Percentiles rank a stretch among this genome's conserved stretches.
Evolutionary conservation across 345 rosid species (phyloP).

Genomic region (Brassica cretica): DNA sequence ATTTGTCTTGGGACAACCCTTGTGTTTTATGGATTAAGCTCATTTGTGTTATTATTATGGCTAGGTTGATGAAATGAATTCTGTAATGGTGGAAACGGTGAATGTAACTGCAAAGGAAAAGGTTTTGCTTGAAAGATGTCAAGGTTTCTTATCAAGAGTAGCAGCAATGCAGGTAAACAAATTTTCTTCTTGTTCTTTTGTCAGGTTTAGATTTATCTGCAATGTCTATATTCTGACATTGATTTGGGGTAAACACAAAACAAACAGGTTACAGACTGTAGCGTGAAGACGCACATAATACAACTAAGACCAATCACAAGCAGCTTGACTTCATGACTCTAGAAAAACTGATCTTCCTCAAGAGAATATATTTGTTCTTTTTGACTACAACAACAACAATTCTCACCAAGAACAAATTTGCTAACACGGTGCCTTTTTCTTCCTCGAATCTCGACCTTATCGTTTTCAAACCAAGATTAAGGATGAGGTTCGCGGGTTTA

Average conservation of each 20-base stretch:
- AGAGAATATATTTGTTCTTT: constrained; percentile 29
- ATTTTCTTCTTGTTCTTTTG: not conserved
- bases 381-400: constrained; percentile 55
- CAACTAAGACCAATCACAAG: constrained; percentile 63
- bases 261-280: constrained; percentile 79
- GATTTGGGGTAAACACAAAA: not conserved
- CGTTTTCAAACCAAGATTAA: constrained; percentile 40
- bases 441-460: constrained; percentile 40
- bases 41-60: not conserved
- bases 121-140: constrained; percentile 66
- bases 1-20: not conserved
- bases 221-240: not conserved
- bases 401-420: constrained; percentile 59
- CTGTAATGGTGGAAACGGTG: constrained; percentile 61
- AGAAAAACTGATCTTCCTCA: constrained; percentile 61
- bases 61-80: constrained; percentile 81
- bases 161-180: constrained; percentile 74
- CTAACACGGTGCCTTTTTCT: constrained; percentile 28
- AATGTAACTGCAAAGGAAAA: constrained; percentile 66
- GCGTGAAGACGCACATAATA: constrained; percentile 90
- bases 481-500: constrained; percentile 28
- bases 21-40: not conserved
- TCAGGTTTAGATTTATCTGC: not conserved
- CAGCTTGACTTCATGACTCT: constrained; percentile 66
- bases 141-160: constrained; percentile 61